A percentile compares a stretch with the other conserved stretches of the same genome.
Evolutionary conservation across 805 yeast genomes (phyloP).

Genomic region (Schwanniomyces yamadae): DNA sequence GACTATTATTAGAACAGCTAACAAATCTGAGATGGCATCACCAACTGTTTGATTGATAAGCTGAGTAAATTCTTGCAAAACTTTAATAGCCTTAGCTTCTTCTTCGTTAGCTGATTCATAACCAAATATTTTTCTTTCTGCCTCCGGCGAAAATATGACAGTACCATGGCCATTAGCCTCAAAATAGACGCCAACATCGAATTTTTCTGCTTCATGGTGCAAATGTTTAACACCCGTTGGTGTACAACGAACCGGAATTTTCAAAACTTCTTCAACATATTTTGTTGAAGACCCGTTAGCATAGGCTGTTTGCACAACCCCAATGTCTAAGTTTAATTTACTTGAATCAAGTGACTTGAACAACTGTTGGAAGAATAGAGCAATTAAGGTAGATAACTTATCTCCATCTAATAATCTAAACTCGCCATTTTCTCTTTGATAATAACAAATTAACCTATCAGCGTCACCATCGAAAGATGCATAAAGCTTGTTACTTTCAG

Average conservation of each 20-base stretch:
- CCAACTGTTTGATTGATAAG: slow-evolving; percentile 97
- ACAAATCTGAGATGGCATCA: slow-evolving; percentile 91
- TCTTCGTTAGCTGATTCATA: slow-evolving; percentile 38
- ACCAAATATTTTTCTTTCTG: slow-evolving; percentile 34
- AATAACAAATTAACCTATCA: slow-evolving; percentile 86
- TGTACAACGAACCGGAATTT: slow-evolving; percentile 80
- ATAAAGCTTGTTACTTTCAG: slow-evolving; percentile 50
- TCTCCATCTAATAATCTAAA: slow-evolving; percentile 86
- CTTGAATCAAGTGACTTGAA: slow-evolving; percentile 47
- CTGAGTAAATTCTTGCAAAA: slow-evolving; percentile 60
- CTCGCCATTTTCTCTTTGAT: slow-evolving; percentile 32
- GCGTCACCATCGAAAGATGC: slow-evolving; percentile 98
- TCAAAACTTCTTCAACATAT: slow-evolving; percentile 58
- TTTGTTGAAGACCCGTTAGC: slow-evolving; percentile 92
- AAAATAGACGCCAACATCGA: slow-evolving; percentile 90
- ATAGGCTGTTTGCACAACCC: slow-evolving; percentile 96
- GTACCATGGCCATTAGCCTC: slow-evolving; percentile 99
- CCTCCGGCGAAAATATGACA: slow-evolving; percentile 67
- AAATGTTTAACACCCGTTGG: slow-evolving; percentile 96
- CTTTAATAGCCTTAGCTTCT: slow-evolving; percentile 49
- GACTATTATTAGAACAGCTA: slow-evolving; percentile 70
- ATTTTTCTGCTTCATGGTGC: slow-evolving; percentile 85
- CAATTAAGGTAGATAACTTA: slow-evolving; percentile 83
- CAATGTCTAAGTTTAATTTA: slow-evolving; percentile 49
- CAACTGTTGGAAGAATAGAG: slow-evolving; percentile 58